Percentiles rank a stretch among this genome's conserved stretches.
These are phyloP conservation scores for Diplosphaera chodatii DNA, from an alignment of 139 green algal genomes.

Conservation along the genomic window DNA sequence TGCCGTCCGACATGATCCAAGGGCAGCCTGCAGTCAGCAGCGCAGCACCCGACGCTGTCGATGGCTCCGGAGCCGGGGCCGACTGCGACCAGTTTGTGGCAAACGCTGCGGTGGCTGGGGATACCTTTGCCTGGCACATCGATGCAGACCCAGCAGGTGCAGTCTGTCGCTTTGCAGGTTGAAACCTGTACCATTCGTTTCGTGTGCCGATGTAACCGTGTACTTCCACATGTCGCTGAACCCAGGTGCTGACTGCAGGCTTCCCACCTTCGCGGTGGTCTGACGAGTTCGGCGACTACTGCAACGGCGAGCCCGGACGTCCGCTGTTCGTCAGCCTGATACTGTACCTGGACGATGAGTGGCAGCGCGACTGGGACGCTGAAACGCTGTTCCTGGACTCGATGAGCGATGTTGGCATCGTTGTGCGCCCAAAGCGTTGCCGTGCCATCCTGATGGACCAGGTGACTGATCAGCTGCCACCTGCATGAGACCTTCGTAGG, in stretches of 20 bases:
- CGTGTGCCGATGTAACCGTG: too few species aligned
- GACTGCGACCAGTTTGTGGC: constrained; percentile 73
- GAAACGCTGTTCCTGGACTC: constrained; percentile 84
- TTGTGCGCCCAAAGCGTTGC: constrained; percentile 49
- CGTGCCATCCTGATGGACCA: constrained; percentile 41
- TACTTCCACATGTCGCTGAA: too few species aligned
- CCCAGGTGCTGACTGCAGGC: background rate
- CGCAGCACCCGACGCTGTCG: too few species aligned
- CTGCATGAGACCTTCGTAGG: too few species aligned
- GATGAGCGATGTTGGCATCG: constrained; percentile 51
- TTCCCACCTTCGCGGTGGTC: constrained; percentile 27
- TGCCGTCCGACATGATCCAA: constrained; percentile 70
- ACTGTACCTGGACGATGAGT: constrained; percentile 73
- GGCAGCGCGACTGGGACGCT: constrained; percentile 58
- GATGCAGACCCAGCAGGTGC: constrained; percentile 70
- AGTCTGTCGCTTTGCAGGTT: too few species aligned
- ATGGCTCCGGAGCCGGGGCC: too few species aligned
- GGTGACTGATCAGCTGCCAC: too few species aligned
- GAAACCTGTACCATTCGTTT: too few species aligned
- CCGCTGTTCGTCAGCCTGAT: constrained; percentile 78
- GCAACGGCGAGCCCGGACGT: constrained; percentile 68
- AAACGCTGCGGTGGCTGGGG: constrained; percentile 67
- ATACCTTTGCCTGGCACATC: constrained; percentile 72
- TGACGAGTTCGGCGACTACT: constrained; percentile 56
- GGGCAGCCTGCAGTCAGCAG: too few species aligned